phyloP scores from a whole-genome alignment of 768 basidiomycete genomes.

The Russula emetica region DNA sequence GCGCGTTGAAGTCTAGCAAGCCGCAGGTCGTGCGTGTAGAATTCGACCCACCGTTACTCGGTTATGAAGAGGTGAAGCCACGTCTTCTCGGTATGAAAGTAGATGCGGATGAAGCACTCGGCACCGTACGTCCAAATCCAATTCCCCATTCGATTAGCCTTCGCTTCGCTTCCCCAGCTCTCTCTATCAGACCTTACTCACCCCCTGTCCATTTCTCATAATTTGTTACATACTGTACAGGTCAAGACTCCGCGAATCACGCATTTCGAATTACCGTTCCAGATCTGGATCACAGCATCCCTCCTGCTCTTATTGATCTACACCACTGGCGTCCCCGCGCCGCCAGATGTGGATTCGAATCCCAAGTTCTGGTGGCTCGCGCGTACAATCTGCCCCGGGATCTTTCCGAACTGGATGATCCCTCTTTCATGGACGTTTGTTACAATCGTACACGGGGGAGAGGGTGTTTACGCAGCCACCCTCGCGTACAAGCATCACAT shows the following conservation, averaged over 20 bases:
- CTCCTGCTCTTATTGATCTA: conserved; percentile 37
- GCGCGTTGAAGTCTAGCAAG: conserved; percentile 38
- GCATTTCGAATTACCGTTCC: conserved; percentile 47
- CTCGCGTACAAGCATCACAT: conserved; percentile 52
- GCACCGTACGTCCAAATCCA: conserved; percentile 55
- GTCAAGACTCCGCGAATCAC: conserved; percentile 51
- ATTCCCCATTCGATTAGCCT: neutral
- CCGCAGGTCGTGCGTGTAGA: conserved; percentile 48
- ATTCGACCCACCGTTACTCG: conserved; percentile 66
- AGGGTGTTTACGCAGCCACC: conserved; percentile 45
- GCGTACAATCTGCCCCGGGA: conserved; percentile 32
- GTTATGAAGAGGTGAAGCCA: conserved; percentile 81
- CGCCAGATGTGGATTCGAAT: conserved; percentile 24
- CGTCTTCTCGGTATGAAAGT: conserved; percentile 76
- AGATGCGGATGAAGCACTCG: conserved; percentile 71
- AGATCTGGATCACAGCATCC: conserved; percentile 30
- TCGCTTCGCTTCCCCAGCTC: neutral
- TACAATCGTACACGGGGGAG: conserved; percentile 41
- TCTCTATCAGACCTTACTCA: neutral
- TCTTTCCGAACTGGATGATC: conserved; percentile 34
- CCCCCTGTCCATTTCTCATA: too few species aligned
- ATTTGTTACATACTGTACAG: neutral
- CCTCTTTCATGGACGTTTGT: conserved; percentile 36
- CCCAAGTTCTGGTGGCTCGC: conserved; percentile 33
- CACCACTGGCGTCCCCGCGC: conserved; percentile 32